These are phyloP conservation scores for Aspergillus coremiiformis DNA, from an alignment of 495 filamentous ascomycete species.

Conservation along the genomic window DNA sequence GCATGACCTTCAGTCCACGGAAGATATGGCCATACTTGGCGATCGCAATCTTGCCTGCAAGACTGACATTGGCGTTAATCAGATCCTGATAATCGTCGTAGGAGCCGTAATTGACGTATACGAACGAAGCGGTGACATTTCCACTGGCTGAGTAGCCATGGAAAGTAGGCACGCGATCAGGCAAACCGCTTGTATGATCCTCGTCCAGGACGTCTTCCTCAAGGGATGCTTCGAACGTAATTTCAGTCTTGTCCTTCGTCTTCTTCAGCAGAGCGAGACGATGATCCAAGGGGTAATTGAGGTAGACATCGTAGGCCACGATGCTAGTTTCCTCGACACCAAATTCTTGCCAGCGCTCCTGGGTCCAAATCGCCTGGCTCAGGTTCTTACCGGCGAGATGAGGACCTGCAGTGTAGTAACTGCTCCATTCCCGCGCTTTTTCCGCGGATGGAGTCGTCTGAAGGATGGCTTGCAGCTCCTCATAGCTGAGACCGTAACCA, in stretches of 20 bases:
- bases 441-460: conserved; percentile 60
- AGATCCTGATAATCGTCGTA: conserved; percentile 82
- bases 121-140: conserved; percentile 76
- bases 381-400: conserved; percentile 88
- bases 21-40: conserved; percentile 82
- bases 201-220: conserved; percentile 83
- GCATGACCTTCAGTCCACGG: conserved; percentile 86
- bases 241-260: conserved; percentile 26
- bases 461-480: conserved; percentile 64
- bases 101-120: conserved; percentile 86
- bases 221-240: conserved; percentile 72
- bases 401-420: conserved; percentile 82
- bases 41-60: conserved; percentile 81
- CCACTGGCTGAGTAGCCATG: conserved; percentile 91
- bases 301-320: conserved; percentile 77
- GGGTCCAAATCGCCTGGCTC: conserved; percentile 81
- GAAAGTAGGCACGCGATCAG: conserved; percentile 80
- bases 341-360: conserved; percentile 75
- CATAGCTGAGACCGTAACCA: conserved; percentile 49
- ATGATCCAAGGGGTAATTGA: conserved; percentile 83
- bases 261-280: conserved; percentile 69
- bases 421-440: conserved; percentile 72
- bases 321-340: conserved; percentile 67
- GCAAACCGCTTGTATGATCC: conserved; percentile 65
- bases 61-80: conserved; percentile 60